A percentile compares a stretch with the other conserved stretches of the same genome.
Conservation (phyloP, 164 flowering plant genomes). For the Vitis labrusca region DNA sequence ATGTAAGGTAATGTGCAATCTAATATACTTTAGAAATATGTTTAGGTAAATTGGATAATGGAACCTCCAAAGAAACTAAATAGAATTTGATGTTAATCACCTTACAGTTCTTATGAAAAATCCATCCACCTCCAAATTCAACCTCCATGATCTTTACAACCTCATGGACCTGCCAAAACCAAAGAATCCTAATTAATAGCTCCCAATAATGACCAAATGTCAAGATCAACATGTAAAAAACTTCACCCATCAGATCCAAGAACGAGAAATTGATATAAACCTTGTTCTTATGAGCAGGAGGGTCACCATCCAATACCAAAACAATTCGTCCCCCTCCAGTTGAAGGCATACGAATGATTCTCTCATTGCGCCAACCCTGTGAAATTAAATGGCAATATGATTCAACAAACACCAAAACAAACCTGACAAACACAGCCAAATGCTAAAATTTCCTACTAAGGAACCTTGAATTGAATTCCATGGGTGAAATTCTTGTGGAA, state of each 20-base stretch:
- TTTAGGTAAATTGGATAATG: not conserved
- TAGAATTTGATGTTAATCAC: constrained; percentile 23
- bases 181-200: not conserved
- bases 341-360: constrained; percentile 35
- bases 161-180: constrained; percentile 60
- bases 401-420: not conserved
- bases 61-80: not conserved
- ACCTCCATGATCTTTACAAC: constrained; percentile 70
- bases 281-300: constrained; percentile 68
- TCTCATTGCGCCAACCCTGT: constrained; percentile 81
- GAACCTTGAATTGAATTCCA: constrained; percentile 81
- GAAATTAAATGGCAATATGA: not conserved
- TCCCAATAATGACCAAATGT: not conserved
- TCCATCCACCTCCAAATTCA: constrained; percentile 77
- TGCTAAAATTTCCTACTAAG: not conserved
- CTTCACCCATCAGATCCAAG: not conserved
- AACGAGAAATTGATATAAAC: constrained; percentile 26
- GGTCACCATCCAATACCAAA: constrained; percentile 62
- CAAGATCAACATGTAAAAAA: not conserved
- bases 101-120: constrained; percentile 64
- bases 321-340: constrained; percentile 49
- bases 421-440: not conserved
- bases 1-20: no score
- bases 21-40: not conserved
- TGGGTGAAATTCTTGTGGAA: constrained; percentile 68